Evolutionary conservation across 805 yeast genomes (phyloP).

Genomic region (Millerozyma acaciae): DNA sequence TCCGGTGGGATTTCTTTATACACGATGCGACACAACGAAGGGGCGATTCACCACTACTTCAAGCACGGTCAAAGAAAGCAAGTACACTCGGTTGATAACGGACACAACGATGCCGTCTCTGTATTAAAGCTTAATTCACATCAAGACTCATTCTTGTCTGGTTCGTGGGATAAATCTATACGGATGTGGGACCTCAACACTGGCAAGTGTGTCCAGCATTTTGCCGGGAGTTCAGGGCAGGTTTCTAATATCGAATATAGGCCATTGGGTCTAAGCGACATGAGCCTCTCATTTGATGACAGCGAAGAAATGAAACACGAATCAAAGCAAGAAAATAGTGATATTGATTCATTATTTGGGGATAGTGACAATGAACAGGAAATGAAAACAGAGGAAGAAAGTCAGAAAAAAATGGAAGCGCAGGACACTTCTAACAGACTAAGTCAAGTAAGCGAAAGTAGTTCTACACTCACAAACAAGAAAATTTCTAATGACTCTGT

Average conservation of each 20-base stretch:
- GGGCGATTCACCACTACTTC: slow-evolving; percentile 74
- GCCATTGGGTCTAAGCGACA: slow-evolving; percentile 51
- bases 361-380: slow-evolving; percentile 24
- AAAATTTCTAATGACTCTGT: slow-evolving; percentile 39
- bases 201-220: slow-evolving; percentile 52
- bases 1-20: slow-evolving; percentile 87
- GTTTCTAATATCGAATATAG: slow-evolving; percentile 71
- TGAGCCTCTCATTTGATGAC: slow-evolving; percentile 27
- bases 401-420: slow-evolving; percentile 12
- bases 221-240: slow-evolving; percentile 66
- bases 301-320: slow-evolving; percentile 6
- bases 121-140: slow-evolving; percentile 57
- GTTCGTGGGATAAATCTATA: slow-evolving; percentile 85
- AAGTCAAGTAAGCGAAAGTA: slow-evolving; percentile 8
- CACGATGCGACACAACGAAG: slow-evolving; percentile 79
- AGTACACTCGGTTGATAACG: slow-evolving; percentile 13
- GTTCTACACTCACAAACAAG: slow-evolving; percentile 18
- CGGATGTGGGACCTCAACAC: slow-evolving; percentile 82
- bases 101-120: slow-evolving; percentile 77
- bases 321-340: slow-evolving; percentile 20
- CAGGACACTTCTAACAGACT: slow-evolving; percentile 11
- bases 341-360: slow-evolving; percentile 47
- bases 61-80: slow-evolving; percentile 30
- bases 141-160: slow-evolving; percentile 69
- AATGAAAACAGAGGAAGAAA: background rate